Conservation (phyloP, 306 rosid species). For the Glycine latifolia region DNA sequence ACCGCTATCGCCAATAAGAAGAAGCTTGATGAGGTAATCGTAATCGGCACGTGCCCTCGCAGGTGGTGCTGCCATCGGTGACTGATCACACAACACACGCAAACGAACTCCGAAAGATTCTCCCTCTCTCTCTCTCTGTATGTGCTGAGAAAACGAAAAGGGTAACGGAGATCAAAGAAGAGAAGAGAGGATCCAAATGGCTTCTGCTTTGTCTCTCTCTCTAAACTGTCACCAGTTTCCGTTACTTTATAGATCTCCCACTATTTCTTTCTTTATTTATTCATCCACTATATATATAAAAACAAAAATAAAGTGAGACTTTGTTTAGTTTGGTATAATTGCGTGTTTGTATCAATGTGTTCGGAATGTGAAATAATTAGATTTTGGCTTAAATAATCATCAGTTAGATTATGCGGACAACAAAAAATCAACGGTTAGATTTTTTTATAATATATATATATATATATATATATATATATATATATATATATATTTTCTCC, state of each 20-base stretch:
- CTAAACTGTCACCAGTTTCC: constrained; percentile 11
- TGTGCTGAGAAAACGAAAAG: neutral
- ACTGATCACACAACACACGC: constrained; percentile 40
- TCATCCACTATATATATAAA: too few species aligned
- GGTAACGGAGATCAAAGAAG: constrained; percentile 11
- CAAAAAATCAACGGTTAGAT: neutral
- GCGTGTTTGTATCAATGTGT: too few species aligned
- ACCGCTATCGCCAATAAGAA: constrained; percentile 88
- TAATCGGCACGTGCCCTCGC: constrained; percentile 79
- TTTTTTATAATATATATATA: too few species aligned
- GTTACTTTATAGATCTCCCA: constrained; percentile 7
- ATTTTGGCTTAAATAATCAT: too few species aligned
- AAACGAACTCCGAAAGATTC: neutral
- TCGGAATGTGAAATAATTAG: too few species aligned
- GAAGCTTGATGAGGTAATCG: constrained; percentile 83
- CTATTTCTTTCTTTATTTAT: neutral
- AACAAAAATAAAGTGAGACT: too few species aligned
- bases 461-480: too few species aligned
- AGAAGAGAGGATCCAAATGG: constrained; percentile 10
- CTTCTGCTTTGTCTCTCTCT: neutral
- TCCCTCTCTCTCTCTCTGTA: too few species aligned
- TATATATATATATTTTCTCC: too few species aligned
- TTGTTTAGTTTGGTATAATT: too few species aligned
- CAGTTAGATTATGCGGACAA: too few species aligned
- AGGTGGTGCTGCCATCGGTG: constrained; percentile 71